phyloP scores from a whole-genome alignment of 2,329 filamentous ascomycete species.

The Aspergillus udagawae region DNA sequence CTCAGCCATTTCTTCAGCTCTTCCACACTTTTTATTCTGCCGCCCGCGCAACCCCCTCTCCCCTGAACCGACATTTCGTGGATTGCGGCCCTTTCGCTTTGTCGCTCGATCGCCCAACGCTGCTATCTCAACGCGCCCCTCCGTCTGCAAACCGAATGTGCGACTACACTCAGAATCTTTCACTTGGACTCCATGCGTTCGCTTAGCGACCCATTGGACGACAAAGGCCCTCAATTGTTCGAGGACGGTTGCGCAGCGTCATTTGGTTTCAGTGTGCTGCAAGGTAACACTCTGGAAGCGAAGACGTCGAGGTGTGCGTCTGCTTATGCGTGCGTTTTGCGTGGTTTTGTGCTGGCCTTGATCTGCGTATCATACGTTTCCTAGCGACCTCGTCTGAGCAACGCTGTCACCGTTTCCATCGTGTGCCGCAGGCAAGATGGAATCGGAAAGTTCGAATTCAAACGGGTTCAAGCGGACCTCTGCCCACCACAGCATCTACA shows the following conservation, averaged over 20 bases:
- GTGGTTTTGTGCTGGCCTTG: conserved; percentile 4
- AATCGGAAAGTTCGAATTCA: conserved; percentile 37
- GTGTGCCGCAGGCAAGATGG: conserved; percentile 32
- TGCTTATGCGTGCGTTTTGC: conserved; percentile 17
- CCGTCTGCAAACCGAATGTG: conserved; percentile 33
- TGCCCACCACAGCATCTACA: conserved; percentile 35
- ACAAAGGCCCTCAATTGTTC: conserved; percentile 31
- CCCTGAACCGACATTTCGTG: conserved; percentile 14
- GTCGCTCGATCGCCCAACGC: conserved; percentile 13
- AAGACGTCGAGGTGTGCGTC: conserved; percentile 12
- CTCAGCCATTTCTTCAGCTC: conserved; percentile 15
- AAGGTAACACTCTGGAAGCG: conserved; percentile 15
- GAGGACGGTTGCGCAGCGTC: conserved; percentile 28
- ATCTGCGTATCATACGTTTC: conserved; percentile 21
- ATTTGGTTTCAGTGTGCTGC: conserved; percentile 20
- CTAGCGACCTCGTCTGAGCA: conserved; percentile 23
- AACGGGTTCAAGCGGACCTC: conserved; percentile 41
- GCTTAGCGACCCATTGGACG: conserved; percentile 29
- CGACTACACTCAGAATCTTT: conserved; percentile 25
- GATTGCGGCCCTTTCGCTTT: conserved; percentile 17
- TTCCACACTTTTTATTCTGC: conserved; percentile 14
- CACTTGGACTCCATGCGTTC: conserved; percentile 38
- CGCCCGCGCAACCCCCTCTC: conserved; percentile 5
- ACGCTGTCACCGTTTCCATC: conserved; percentile 17
- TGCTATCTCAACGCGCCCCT: conserved; percentile 12